phyloP scores from a whole-genome alignment of 352 stramenopile genomes.

The Phytophthora melonis region DNA sequence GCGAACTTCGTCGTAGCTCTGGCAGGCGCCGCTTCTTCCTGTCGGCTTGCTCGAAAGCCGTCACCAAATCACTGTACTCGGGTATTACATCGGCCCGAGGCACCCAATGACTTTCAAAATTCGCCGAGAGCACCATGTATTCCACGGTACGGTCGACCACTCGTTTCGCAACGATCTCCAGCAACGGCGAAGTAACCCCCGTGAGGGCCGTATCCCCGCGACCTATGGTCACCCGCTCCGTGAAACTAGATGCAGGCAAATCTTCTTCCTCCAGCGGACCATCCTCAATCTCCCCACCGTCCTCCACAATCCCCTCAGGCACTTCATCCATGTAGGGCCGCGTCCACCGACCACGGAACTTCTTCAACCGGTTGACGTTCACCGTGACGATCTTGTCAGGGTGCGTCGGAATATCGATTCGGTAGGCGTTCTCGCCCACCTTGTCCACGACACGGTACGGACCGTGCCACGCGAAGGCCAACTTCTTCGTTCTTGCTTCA shows the following conservation, averaged over 20 bases:
- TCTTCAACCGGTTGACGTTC: conserved; percentile 16
- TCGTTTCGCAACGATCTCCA: background rate
- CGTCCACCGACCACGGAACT: background rate
- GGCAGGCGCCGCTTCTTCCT: background rate
- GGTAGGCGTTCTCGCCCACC: conserved; percentile 6
- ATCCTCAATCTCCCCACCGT: background rate
- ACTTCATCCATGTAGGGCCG: conserved; percentile 5
- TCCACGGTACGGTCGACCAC: background rate
- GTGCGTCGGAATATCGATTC: conserved; percentile 2
- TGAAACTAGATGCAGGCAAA: background rate
- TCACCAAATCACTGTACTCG: background rate
- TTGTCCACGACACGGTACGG: too few relatives aligned
- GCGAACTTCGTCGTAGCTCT: background rate
- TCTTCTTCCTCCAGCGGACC: background rate
- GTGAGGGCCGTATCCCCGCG: background rate
- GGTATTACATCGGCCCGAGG: background rate
- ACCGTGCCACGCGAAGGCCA: too few relatives aligned
- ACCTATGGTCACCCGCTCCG: background rate
- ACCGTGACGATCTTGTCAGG: conserved; percentile 7
- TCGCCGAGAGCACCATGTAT: background rate
- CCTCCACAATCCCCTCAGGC: background rate
- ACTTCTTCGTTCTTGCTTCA: too few relatives aligned
- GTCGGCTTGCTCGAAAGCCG: background rate
- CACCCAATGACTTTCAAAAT: conserved; percentile 7
- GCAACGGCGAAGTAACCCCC: background rate